Evolutionary conservation across 805 yeast species (phyloP), one percentile per base, ranked within the genome.

Genomic region (Cyberlindnera subsufficiens): DNA sequence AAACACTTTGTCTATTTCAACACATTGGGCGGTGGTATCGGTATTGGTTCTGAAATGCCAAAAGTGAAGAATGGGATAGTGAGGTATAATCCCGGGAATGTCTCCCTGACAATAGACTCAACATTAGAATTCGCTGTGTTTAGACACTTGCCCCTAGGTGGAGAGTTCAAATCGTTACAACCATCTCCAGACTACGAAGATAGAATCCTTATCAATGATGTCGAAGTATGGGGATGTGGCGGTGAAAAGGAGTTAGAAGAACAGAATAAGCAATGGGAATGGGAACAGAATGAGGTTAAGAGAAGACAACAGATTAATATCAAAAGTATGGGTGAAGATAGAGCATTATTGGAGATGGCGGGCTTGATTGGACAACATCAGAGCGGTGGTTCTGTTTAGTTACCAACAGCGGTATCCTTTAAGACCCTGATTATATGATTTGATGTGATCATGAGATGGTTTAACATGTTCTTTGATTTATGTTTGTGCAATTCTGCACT

Each of bases 211-310:
- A 76, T 91, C 7, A 77, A 80, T 5, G 90, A 84, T 50, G 65
- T 90, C 20, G 96, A 90, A 58, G 95, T 89, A 0, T 86, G 93
- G 90, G 98, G 98, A 0, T 75, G 88, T 44, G 98, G 97, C 1
- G 78, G 86, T 7, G 78, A 75, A 9, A 77, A 80, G 46, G 95
- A 87, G 51, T 65, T 89, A 37, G 82, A 75, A 27, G 90, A 83
- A 47, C 96, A 90, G 63, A 68, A 73, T 37, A 77, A 75, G 53
- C 75, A 75, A 46, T 85, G 96, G 93, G 89, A 82, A 53, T 89
- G 96, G 96, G 97, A 91, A 58, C 84, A 82, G 56, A 69, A 78
- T 38, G 96, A 88, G 58, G 95, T 95, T 0, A 75, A 79, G 52
- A 81, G 88, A 31, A 69, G 97, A 40, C 84, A 82, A 53, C 71